Conservation (phyloP, 1,139 yeast genomes). For the Sugiyamaella paludigena region DNA sequence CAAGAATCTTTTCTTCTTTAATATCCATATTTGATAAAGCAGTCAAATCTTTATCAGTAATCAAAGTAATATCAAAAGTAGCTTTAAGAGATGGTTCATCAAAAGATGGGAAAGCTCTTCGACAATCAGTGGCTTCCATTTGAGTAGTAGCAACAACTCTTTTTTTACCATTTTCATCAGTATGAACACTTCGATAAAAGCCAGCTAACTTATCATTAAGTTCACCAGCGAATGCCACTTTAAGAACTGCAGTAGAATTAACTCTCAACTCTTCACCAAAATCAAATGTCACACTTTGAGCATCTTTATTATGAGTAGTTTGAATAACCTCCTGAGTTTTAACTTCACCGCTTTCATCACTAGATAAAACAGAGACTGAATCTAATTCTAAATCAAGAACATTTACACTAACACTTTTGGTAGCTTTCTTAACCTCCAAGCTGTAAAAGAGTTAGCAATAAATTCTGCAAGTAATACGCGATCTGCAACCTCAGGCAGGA, state of each 20-base stretch:
- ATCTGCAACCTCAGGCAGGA: background rate
- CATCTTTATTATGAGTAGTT: constrained; percentile 47
- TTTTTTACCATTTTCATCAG: constrained; percentile 54
- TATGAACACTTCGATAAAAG: constrained; percentile 75
- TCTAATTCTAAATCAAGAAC: constrained; percentile 62
- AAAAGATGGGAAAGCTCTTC: constrained; percentile 80
- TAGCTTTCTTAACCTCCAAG: constrained; percentile 56
- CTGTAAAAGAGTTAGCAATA: constrained; percentile 6
- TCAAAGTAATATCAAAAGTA: constrained; percentile 60
- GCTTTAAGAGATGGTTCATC: constrained; percentile 81
- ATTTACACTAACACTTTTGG: constrained; percentile 56
- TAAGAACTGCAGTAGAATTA: constrained; percentile 47
- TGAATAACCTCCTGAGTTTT: constrained; percentile 7
- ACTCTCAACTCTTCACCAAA: constrained; percentile 48
- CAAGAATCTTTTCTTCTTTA: constrained; percentile 44
- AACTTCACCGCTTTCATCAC: background rate
- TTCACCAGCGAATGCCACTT: constrained; percentile 62
- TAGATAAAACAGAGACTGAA: constrained; percentile 37
- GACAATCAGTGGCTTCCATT: constrained; percentile 83
- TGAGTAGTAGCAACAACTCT: constrained; percentile 75
- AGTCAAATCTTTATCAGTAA: constrained; percentile 56
- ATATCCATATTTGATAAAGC: constrained; percentile 77
- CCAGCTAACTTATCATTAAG: constrained; percentile 79
- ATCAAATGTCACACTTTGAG: constrained; percentile 63
- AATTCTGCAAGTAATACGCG: no score